Percentiles rank a stretch among this genome's conserved stretches.
phyloP scores from a whole-genome alignment of 257 asterid species.

The Solanum appendiculatum region DNA sequence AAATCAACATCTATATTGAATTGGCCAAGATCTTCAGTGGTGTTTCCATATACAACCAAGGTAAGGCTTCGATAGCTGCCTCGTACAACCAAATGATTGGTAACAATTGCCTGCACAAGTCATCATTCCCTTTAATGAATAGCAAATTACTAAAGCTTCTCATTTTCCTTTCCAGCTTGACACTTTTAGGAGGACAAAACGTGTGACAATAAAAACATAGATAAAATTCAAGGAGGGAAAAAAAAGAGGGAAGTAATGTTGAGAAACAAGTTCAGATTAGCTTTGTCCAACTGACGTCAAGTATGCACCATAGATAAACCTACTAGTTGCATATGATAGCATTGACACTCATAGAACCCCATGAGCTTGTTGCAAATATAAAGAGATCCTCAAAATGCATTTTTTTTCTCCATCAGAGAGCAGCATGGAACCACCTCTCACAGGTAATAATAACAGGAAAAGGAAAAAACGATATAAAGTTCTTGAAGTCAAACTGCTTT shows the following conservation, averaged over 20 bases:
- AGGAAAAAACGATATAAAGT: not conserved
- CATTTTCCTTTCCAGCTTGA: not conserved
- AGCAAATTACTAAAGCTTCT: not conserved
- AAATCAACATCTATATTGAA: slow-evolving; percentile 88
- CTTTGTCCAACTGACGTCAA: not conserved
- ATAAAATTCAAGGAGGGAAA: not conserved
- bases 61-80: slow-evolving; percentile 97
- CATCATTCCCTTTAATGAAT: not conserved
- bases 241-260: not conserved
- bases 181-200: not conserved
- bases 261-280: not conserved
- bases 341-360: not conserved
- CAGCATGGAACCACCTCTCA: not conserved
- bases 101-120: slow-evolving; percentile 65
- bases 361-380: not conserved
- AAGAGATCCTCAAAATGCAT: not conserved
- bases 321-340: not conserved
- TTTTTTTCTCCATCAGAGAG: not conserved
- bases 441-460: not conserved
- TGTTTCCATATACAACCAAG: slow-evolving; percentile 92
- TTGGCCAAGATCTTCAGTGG: slow-evolving; percentile 93
- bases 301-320: not conserved
- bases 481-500: not conserved
- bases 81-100: slow-evolving; percentile 90
- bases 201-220: not conserved